Evolutionary conservation across 2,329 filamentous ascomycete genomes (phyloP), one percentile per base, ranked within the genome.

Genomic region (Sphaerulina musiva): DNA sequence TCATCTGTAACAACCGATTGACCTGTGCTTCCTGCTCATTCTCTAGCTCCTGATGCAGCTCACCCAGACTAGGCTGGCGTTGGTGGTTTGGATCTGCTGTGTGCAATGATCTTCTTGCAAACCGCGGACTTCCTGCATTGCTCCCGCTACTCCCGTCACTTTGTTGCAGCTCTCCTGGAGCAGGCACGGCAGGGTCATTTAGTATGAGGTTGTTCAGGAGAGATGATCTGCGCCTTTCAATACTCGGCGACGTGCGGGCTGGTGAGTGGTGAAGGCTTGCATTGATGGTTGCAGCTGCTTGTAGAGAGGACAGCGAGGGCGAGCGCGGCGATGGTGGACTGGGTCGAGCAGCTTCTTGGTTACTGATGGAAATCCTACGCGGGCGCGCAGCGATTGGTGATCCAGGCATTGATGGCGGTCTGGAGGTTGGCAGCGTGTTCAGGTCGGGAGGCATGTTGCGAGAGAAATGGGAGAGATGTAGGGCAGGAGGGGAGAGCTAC

Each of bases 21-120:
- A 90, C 86, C 71, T 89, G 86, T 23, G 82, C 84, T 66, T 90
- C 86, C 68, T 89, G 86, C 71, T 90, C 86, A 50, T 83, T 85
- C 69, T 90, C 86, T 1, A 90, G 76, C 70, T 89, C 85, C 67
- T 90, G 86, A 62, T 90, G 86, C 41, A 90, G 79, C 69, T 89
- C 86, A 14, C 86, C 86, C 58, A 90, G 70, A 66, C 86, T 89
- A 2, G 85, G 85, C 0, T 84, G 74, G 46, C 86, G 78, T 60
- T 82, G 80, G 64, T 87, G 78, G 23, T 65, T 59, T 12, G 82
- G 80, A 61, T 83, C 81, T 34, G 53, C 74, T 65, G 55, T 70
- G 72, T 54, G 74, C 75, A 41, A 76, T 10, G 62, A 64, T 20
- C 61, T 53, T 17, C 65, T 56, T 7, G 57, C 54, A 3, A 54